phyloP scores from a whole-genome alignment of 2,329 filamentous ascomycete genomes.

The Cladorrhinum sp. region DNA sequence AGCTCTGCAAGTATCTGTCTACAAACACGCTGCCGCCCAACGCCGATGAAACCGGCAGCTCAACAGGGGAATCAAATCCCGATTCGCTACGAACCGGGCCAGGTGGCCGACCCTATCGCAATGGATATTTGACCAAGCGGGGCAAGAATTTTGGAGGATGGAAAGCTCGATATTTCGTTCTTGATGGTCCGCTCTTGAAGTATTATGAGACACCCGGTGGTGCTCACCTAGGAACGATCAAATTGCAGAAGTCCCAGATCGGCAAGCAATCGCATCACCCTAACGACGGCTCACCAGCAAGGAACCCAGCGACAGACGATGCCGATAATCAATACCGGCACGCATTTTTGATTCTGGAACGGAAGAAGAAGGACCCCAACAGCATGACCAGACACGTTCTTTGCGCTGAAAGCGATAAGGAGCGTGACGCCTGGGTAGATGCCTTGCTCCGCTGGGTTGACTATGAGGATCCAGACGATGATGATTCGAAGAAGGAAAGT shows the following conservation, averaged over 20 bases:
- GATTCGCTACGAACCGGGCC: slow-evolving; percentile 48
- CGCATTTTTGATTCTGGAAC: slow-evolving; percentile 90
- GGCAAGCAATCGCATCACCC: slow-evolving; percentile 78
- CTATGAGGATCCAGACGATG: slow-evolving; percentile 60
- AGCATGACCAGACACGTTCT: slow-evolving; percentile 89
- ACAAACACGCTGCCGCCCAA: slow-evolving; percentile 61
- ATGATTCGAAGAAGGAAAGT: slow-evolving; percentile 33
- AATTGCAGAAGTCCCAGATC: slow-evolving; percentile 85
- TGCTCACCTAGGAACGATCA: slow-evolving; percentile 88
- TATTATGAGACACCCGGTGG: slow-evolving; percentile 93
- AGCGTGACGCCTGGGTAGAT: slow-evolving; percentile 93
- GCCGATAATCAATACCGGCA: slow-evolving; percentile 93
- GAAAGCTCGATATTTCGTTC: slow-evolving; percentile 74
- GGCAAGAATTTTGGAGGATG: slow-evolving; percentile 99
- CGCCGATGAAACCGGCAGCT: slow-evolving; percentile 51
- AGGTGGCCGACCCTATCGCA: slow-evolving; percentile 68
- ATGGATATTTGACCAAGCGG: slow-evolving; percentile 90
- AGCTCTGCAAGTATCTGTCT: slow-evolving; percentile 87
- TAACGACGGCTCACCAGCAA: slow-evolving; percentile 61
- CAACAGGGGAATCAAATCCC: slow-evolving; percentile 35
- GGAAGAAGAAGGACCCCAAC: slow-evolving; percentile 90
- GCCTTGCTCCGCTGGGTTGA: slow-evolving; percentile 87
- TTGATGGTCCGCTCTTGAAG: slow-evolving; percentile 64
- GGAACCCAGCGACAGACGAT: slow-evolving; percentile 60
- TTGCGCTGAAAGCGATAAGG: slow-evolving; percentile 89